Evolutionary conservation across 768 basidiomycete genomes (phyloP).

Genomic region (Amanita jacksonii): DNA sequence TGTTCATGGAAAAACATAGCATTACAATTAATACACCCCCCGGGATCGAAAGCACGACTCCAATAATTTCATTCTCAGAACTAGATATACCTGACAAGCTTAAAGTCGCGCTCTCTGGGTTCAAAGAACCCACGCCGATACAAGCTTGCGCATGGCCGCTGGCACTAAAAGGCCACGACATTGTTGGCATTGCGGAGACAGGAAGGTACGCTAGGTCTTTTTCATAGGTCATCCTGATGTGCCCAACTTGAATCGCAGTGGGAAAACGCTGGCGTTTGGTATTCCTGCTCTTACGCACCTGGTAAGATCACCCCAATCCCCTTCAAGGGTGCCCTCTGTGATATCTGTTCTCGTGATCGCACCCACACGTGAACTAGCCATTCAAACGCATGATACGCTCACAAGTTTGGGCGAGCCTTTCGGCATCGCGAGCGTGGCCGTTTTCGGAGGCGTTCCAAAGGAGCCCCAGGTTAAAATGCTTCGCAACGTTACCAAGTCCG

Average conservation of each 20-base stretch:
- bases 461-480: slow-evolving; percentile 68
- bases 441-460: slow-evolving; percentile 95
- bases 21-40: slow-evolving; percentile 60
- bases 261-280: slow-evolving; percentile 95
- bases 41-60: slow-evolving; percentile 37
- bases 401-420: slow-evolving; percentile 62
- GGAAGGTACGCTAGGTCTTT: slow-evolving; percentile 48
- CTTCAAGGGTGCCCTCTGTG: too few relatives aligned
- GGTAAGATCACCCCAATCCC: too few relatives aligned
- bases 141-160: slow-evolving; percentile 95
- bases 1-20: slow-evolving; percentile 62
- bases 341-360: slow-evolving; percentile 79
- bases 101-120: slow-evolving; percentile 52
- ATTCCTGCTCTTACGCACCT: slow-evolving; percentile 78
- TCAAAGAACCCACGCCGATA: slow-evolving; percentile 88
- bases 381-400: slow-evolving; percentile 88
- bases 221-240: neutral
- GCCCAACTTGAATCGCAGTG: slow-evolving; percentile 34
- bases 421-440: slow-evolving; percentile 72
- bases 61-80: slow-evolving; percentile 67
- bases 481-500: slow-evolving; percentile 38
- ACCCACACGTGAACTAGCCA: slow-evolving; percentile 92
- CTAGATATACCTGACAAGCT: slow-evolving; percentile 58
- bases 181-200: slow-evolving; percentile 95
- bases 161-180: slow-evolving; percentile 71